A percentile compares a stretch with the other conserved stretches of the same genome.
Evolutionary conservation across 1,139 yeast species (phyloP).

Genomic region (Taphrina flavorubra): DNA sequence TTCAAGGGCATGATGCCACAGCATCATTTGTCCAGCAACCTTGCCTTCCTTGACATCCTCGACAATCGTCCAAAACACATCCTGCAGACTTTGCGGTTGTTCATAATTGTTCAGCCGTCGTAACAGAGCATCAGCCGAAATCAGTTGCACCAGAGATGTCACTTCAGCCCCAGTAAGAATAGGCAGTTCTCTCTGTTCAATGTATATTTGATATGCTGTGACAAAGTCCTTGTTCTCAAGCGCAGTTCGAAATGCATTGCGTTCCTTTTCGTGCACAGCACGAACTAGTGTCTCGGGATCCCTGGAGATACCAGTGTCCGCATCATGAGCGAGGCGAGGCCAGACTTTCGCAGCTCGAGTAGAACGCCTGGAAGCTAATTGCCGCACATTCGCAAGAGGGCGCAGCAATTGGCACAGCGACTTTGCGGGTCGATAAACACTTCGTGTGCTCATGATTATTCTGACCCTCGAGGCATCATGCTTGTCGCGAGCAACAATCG

Average conservation of each 20-base stretch:
- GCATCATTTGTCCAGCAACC: conserved; percentile 28
- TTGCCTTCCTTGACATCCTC: conserved; percentile 24
- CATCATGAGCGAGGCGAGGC: conserved; percentile 8
- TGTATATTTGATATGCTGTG: conserved; percentile 31
- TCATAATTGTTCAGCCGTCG: conserved; percentile 24
- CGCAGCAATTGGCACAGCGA: conserved; percentile 8
- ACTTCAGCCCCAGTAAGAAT: conserved; percentile 32
- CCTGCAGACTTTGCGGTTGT: conserved; percentile 33
- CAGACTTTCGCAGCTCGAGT: conserved; percentile 14
- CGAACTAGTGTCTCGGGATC: conserved; percentile 30
- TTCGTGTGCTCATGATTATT: background rate
- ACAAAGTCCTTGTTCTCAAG: conserved; percentile 17
- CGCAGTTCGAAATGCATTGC: conserved; percentile 26
- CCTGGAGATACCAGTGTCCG: background rate
- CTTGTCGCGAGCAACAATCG: too few species aligned
- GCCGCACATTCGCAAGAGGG: conserved; percentile 1
- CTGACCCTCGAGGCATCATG: background rate
- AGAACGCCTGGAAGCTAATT: conserved; percentile 8
- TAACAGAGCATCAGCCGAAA: conserved; percentile 35
- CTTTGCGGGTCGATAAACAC: conserved; percentile 11
- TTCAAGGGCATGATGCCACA: conserved; percentile 30
- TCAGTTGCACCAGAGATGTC: conserved; percentile 36
- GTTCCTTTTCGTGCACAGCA: conserved; percentile 34
- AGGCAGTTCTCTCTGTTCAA: conserved; percentile 19
- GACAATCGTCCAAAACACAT: conserved; percentile 31